Evolutionary conservation across 345 rosid species (phyloP).

Genomic region (Heritiera fomes): DNA sequence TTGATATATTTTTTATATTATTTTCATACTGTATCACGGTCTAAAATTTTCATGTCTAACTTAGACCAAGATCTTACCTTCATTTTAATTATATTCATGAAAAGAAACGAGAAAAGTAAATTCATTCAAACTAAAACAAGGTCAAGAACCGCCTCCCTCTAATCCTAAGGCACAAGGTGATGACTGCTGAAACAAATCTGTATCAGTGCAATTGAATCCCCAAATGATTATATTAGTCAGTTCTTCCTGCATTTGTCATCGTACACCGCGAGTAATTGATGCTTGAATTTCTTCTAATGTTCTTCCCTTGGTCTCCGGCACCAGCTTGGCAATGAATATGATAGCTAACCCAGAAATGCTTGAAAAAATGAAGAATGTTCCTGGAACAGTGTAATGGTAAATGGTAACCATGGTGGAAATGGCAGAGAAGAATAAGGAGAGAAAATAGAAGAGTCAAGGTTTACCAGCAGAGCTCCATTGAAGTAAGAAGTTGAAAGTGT

Average conservation of each 20-base stretch:
- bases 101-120: no score
- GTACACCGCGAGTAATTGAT: not conserved
- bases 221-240: not conserved
- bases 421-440: not conserved
- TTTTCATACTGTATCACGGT: no score
- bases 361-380: constrained; percentile 28
- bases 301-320: constrained; percentile 23
- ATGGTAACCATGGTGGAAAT: not conserved
- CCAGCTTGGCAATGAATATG: constrained; percentile 15
- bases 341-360: constrained; percentile 4
- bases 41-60: no score
- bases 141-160: no score
- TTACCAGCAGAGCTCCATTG: constrained; percentile 27
- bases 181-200: not conserved
- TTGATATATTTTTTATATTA: no score
- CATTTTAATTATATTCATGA: not conserved
- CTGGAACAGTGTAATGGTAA: constrained; percentile 12
- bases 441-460: not conserved
- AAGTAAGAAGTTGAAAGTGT: constrained; percentile 26
- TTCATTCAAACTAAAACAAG: not conserved
- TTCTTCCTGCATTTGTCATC: not conserved
- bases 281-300: constrained; percentile 26
- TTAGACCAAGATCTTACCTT: no score
- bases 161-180: no score
- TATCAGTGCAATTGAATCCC: not conserved